Base-by-base conservation (phyloP, 2,329 filamentous ascomycete genomes). In the Cercospora sesami region DNA sequence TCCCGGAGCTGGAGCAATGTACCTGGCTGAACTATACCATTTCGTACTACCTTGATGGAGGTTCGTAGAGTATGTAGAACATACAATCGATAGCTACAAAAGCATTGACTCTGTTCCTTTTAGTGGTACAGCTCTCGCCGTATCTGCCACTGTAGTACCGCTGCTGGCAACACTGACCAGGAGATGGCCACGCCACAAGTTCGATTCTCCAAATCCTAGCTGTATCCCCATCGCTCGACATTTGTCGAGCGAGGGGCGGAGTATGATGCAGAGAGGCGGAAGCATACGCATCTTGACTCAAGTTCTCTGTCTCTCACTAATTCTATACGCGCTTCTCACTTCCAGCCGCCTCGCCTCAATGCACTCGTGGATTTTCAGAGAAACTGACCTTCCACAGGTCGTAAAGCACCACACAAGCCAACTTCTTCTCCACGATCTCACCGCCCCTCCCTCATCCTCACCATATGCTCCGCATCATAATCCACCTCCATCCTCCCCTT, bases 1-100 rank as follows among this genome's bases (percentile, higher is more conserved):
- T 86, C 68, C 78, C 80, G 30, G 86, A 88, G 76, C 72, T 82
- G 68, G 73, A 81, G 73, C 84, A 87, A 78, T 88, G 86, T 69
- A 78, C 79, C 12, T 80, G 78, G 53, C 70, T 86, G 63, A 82
- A 81, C 3, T 79, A 85, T 69, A 80, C 81, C 8, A 72, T 85
- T 61, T 75, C 78, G 53, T 83, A 83, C 63, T 85, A 83, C 72
- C 67, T 82, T 6, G 70, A 78, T 31, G 70, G 75, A 53, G 73
- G 72, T 5, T 63, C 60, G 26, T 64, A 28, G 48, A 28, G 48
- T 28, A 28, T 26, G 48, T 53, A n/a, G 12, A 16, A 5, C 23
- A 30, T 7, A 12, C 9, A 1, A 16, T 26, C 48, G 48, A 28
- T 53, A 7, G 2, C 14, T n/a, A 8, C 10, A 48, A n/a, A 12